Base-by-base conservation (phyloP, 805 yeast species). In the Kodamaea leandrae region DNA sequence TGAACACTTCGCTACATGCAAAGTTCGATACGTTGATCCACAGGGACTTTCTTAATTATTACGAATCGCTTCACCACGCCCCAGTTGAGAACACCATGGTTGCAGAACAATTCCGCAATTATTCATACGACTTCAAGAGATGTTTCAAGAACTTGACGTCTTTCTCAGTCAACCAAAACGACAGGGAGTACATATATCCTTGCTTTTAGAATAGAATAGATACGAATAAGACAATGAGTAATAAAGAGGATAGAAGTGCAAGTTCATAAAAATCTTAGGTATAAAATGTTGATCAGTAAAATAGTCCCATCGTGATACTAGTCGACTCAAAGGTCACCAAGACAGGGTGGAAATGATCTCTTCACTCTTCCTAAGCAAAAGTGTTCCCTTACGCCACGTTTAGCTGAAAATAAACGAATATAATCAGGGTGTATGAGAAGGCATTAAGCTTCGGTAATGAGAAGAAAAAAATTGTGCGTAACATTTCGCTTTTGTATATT, bases 351-450 rank as follows among this genome's bases (percentile, higher is more conserved):
- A 69, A 69, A 58, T 60, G 74, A 69, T 53, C 73, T 30, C 21
- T 44, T 64, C 56, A 46, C 45, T 69, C 46, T 68, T 53, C 72
- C 73, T 66, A 59, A 53, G 65, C 74, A 68, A 64, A 63, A 66
- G 72, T 66, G 62, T 66, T 66, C 72, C 58, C 73, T 49, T 62
- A 38, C 33, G 64, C 73, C 74, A 68, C 48, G 66, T 69, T 69
- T 67, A 52, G 68, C 74, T 68, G 73, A 58, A 62, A 58, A 64
- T 67, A 69, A 69, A 48, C 70, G 75, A 69, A 69, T 69, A 67
- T 63, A 46, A 58, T 57, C 73, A 69, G 75, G 72, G 71, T 58
- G 54, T 51, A 63, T 60, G 72, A 30, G 72, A 67, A 69, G 74
- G 74, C 73, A 57, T 48, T 64, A 66, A 68, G 73, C 65, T 54